These are phyloP conservation scores for Cladosporium sp. DNA, from an alignment of 2,329 filamentous ascomycete species.

Conservation along the genomic window DNA sequence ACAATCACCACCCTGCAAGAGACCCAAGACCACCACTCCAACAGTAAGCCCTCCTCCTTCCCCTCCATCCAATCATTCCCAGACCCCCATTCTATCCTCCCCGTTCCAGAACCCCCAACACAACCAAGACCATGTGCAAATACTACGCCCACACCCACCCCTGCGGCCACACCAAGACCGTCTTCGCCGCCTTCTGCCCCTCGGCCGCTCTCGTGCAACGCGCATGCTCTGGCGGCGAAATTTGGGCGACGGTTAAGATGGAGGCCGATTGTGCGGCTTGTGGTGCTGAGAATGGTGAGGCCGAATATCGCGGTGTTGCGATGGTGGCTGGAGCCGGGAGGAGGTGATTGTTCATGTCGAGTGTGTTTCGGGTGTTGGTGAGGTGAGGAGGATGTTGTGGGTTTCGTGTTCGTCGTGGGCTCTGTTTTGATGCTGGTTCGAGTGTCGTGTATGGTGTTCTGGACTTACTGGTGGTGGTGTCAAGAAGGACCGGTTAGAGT, in stretches of 20 bases:
- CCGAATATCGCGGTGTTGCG: background rate
- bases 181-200: slow-evolving; percentile 39
- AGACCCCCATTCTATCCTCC: too few relatives aligned
- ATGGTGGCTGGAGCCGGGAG: background rate
- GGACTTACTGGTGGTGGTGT: too few relatives aligned
- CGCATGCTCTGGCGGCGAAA: slow-evolving; percentile 35
- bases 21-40: background rate
- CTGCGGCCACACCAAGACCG: slow-evolving; percentile 47
- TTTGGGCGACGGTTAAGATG: slow-evolving; percentile 40
- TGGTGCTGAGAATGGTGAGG: slow-evolving; percentile 21
- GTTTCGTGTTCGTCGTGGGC: too few relatives aligned
- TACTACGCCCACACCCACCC: slow-evolving; percentile 50
- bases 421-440: too few relatives aligned
- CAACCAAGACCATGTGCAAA: slow-evolving; percentile 42
- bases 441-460: too few relatives aligned
- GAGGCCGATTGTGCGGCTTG: slow-evolving; percentile 36
- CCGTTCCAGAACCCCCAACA: background rate
- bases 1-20: background rate
- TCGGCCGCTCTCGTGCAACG: slow-evolving; percentile 35
- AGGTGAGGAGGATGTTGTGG: too few relatives aligned
- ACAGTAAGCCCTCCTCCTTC: background rate
- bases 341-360: too few relatives aligned
- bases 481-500: too few relatives aligned
- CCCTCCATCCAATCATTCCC: background rate
- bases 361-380: too few relatives aligned